phyloP scores from a whole-genome alignment of 331 rosid genomes.

The Acacia pycnantha region DNA sequence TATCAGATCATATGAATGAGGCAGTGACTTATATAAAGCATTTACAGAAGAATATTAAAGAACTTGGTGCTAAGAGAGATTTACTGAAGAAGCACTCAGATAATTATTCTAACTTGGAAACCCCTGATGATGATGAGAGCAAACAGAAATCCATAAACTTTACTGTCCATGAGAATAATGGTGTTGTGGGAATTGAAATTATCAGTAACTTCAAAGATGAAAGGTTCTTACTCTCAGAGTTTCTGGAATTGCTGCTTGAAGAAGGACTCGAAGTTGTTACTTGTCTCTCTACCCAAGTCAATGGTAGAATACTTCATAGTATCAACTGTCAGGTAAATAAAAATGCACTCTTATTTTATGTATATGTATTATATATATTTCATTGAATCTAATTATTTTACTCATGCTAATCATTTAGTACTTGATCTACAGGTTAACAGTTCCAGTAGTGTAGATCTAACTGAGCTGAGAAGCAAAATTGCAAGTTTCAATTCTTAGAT shows the following conservation, averaged over 20 bases:
- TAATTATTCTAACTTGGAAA: neutral
- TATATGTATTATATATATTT: neutral
- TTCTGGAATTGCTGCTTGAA: conserved; percentile 39
- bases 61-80: conserved; percentile 43
- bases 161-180: conserved; percentile 37
- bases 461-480: conserved; percentile 53
- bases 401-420: neutral
- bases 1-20: conserved; percentile 57
- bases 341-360: neutral
- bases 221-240: conserved; percentile 33
- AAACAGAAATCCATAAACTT: conserved; percentile 14
- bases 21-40: conserved; percentile 63
- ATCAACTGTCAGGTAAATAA: conserved; percentile 54
- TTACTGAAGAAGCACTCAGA: conserved; percentile 33
- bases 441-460: conserved; percentile 30
- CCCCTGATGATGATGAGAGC: neutral
- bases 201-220: conserved; percentile 29
- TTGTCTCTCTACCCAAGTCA: conserved; percentile 44
- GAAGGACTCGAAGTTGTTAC: conserved; percentile 46
- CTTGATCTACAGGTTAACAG: conserved; percentile 42
- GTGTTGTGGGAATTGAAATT: conserved; percentile 45
- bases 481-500: conserved; percentile 24
- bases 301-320: conserved; percentile 49
- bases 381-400: conserved; percentile 8
- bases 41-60: conserved; percentile 43